These are phyloP conservation scores for Chlorella sp. DNA, from an alignment of 139 green algal species.

Conservation along the genomic window DNA sequence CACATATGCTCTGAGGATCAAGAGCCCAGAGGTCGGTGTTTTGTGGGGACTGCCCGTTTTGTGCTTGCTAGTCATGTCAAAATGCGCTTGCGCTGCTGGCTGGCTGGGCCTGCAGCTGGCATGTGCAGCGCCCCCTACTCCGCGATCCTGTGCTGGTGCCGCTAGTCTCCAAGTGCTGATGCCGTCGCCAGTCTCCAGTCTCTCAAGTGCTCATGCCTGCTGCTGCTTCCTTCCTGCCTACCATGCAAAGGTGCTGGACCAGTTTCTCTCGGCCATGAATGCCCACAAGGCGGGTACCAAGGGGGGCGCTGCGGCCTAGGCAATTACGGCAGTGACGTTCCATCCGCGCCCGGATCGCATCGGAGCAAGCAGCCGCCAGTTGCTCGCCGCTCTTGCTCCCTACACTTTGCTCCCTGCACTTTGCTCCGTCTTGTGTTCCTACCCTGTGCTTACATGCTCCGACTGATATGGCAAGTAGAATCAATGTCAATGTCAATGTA, in stretches of 20 bases:
- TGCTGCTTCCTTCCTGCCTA: neutral
- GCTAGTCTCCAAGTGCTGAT: neutral
- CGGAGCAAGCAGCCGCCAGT: neutral
- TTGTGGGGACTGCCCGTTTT: neutral
- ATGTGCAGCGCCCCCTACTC: neutral
- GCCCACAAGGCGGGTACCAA: slow-evolving; percentile 29
- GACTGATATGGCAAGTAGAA: too few relatives aligned
- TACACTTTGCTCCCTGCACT: neutral
- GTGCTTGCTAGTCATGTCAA: too few relatives aligned
- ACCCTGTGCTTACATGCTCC: neutral
- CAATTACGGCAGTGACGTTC: neutral
- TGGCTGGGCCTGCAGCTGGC: neutral
- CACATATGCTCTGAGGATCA: slow-evolving; percentile 53
- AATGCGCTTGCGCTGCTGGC: too few relatives aligned
- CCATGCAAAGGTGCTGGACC: slow-evolving; percentile 6
- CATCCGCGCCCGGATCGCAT: too few relatives aligned
- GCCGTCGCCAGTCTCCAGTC: too few relatives aligned
- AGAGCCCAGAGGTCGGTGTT: slow-evolving; percentile 30
- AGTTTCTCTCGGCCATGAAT: slow-evolving; percentile 33
- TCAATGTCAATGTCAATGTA: too few relatives aligned
- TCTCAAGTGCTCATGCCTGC: too few relatives aligned
- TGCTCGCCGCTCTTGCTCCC: neutral
- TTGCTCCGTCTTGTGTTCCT: neutral
- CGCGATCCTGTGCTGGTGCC: neutral
- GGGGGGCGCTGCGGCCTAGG: neutral